Evolutionary conservation across 148 eudicot genomes (phyloP), one percentile per base, ranked within the genome.

Genomic region (Silene latifolia): DNA sequence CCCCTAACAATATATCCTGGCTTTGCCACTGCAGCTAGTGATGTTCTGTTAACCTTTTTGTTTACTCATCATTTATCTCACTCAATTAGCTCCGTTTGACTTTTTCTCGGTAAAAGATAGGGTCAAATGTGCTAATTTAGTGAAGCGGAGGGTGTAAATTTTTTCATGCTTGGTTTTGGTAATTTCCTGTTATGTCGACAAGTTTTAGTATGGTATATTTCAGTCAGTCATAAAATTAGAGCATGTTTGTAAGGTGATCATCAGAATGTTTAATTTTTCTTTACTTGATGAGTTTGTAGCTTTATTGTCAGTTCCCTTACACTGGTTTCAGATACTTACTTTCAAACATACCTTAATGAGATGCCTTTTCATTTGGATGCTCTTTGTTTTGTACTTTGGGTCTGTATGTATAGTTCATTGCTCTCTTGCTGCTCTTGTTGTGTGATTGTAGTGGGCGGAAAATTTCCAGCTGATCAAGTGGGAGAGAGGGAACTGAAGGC

Each of bases 371-470:
- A 27, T 27, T 27, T 27, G 1, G 29, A 27, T 62, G 21, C 17
- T 63, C 11, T 3, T 6, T 29, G 18, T 46, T 69, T 47, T 46
- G 57, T 48, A 21, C 57, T 4, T 4, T 47, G 32, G 32, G 20
- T 23, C 18, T 48, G 35, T 23, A 24, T 69, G 72, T 69, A 69
- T 69, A 47, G 48, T 13, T 3, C 35, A 20, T 3, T 69, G 72
- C 58, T 47, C 58, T 67, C 71, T 42, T 6, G 58, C 69, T 69
- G 17, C 9, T n/a, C 54, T 67, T 67, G 72, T 23, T 69, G 32
- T 11, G 58, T 53, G 27, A 5, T 70, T 84, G 64, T 84, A 92
- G 95, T 84, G 91, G 91, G 88, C 46, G 80, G 89, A 66, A 88
- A 88, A 63, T 81, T 87, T 86, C 80, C 87, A 58, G 81, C 68